A percentile compares a stretch with the other conserved stretches of the same genome.
phyloP scores from a whole-genome alignment of 257 asterid genomes.

The Linaria vulgaris region DNA sequence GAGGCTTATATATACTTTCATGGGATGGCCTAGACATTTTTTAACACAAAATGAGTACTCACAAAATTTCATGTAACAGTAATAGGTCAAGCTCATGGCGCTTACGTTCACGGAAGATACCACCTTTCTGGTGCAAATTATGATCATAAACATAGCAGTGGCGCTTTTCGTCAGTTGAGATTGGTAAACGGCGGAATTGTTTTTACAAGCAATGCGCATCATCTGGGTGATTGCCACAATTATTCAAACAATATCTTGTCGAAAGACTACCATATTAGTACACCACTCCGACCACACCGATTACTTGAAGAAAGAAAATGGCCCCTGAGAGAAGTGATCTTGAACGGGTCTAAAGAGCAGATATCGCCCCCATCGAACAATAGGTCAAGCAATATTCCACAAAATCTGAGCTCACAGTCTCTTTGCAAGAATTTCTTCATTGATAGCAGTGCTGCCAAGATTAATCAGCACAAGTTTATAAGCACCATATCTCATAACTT shows the following conservation, averaged over 20 bases:
- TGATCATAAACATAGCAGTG: constrained; percentile 32
- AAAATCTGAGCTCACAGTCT: constrained; percentile 26
- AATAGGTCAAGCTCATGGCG: constrained; percentile 54
- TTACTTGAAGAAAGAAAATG: constrained; percentile 66
- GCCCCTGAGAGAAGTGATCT: constrained; percentile 46
- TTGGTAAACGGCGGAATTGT: constrained; percentile 61
- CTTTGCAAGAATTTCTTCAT: constrained; percentile 26
- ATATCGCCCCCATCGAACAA: constrained; percentile 25
- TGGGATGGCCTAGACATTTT: no score
- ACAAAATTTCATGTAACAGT: constrained; percentile 41
- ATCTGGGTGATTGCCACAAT: constrained; percentile 6
- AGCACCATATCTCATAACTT: constrained; percentile 21
- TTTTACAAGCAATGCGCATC: constrained; percentile 29
- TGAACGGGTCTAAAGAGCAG: constrained; percentile 38
- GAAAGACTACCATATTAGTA: constrained; percentile 21
- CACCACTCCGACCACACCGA: constrained; percentile 44
- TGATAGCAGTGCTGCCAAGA: constrained; percentile 7
- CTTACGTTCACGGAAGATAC: constrained; percentile 46
- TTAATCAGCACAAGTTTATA: constrained; percentile 27
- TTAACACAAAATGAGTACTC: background rate
- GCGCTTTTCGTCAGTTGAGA: constrained; percentile 54
- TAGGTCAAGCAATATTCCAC: constrained; percentile 24
- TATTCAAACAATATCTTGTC: constrained; percentile 39
- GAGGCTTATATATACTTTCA: background rate
- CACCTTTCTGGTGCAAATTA: constrained; percentile 32